Evolutionary conservation across 1,284 basidiomycete species (phyloP), one percentile per base, ranked within the genome.

Genomic region (Tilletia horrida): DNA sequence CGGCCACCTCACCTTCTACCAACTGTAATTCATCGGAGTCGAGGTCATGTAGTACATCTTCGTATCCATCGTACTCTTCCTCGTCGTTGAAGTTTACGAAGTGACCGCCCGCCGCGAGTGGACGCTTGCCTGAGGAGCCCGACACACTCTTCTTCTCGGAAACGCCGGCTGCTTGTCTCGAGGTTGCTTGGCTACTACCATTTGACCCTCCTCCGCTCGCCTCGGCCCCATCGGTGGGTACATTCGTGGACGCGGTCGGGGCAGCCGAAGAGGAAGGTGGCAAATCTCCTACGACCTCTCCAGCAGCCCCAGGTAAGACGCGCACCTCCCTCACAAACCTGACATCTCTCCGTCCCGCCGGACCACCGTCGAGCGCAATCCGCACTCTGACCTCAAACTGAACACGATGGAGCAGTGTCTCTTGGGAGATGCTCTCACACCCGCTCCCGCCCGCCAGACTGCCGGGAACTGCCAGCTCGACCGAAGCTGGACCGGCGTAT

Each of bases 361-460:
- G 47, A 21, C 62, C 68, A 13, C 67, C 59, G 18, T 63, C 48
- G 45, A 81, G 67, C 18, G 68, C 70, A 7, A 80, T 64, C 64
- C 75, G 74, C 47, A 81, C 70, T 18, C 71, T 66, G 23, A 81
- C 73, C 21, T 75, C 71, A 48, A 81, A 81, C 50, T 66, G 70
- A 47, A 81, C 75, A n/a, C 69, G 70, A 66, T 80, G 79, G 64
- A 81, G 68, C 3, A 75, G 59, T 0, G 80, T 81, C 62, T 78
- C 74, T 61, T 81, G 80, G 27, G 71, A 76, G 66, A 81, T 74
- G 45, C 76, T 76, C 66, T 80, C 77, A 67, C 80, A 81, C 11
- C 75, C 71, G 13, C 76, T 75, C 14, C 76, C 77, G 16, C 76
- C 79, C 16, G 74, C 77, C 1, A 59, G 29, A 40, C 55, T 59